Percentiles rank a stretch among this genome's conserved stretches.
These are phyloP conservation scores for Jatropha curcas DNA, from an alignment of 345 rosid species.

Conservation along the genomic window DNA sequence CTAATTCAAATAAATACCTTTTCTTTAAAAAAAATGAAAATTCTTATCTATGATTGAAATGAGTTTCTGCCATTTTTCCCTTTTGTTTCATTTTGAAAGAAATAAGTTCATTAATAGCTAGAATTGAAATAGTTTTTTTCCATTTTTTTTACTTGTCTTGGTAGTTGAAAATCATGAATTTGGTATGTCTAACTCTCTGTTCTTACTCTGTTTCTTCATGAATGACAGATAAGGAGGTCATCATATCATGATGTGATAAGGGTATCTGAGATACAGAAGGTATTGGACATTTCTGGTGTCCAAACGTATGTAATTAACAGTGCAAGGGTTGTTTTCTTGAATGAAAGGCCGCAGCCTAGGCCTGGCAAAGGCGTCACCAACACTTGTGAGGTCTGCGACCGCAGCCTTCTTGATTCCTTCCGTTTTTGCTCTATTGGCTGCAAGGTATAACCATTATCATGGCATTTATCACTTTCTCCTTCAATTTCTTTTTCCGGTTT, in stretches of 20 bases:
- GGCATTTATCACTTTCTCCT: neutral
- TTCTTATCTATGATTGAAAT: too few species aligned
- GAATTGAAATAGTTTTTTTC: neutral
- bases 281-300: conserved; percentile 57
- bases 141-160: conserved; percentile 15
- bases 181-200: neutral
- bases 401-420: conserved; percentile 71
- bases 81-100: too few species aligned
- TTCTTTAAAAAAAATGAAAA: too few species aligned
- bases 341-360: conserved; percentile 67
- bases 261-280: conserved; percentile 61
- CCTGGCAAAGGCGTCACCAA: conserved; percentile 68
- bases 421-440: conserved; percentile 66
- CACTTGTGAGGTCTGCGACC: conserved; percentile 58
- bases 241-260: conserved; percentile 78
- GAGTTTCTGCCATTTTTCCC: too few species aligned
- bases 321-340: conserved; percentile 66
- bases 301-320: conserved; percentile 70
- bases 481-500: neutral
- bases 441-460: conserved; percentile 42
- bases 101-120: too few species aligned
- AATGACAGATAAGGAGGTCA: conserved; percentile 62
- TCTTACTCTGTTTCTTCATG: conserved; percentile 1
- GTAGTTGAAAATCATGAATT: neutral
- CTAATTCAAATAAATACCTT: neutral